These are phyloP conservation scores for Prosopis cineraria DNA, from an alignment of 306 rosid genomes.

Conservation along the genomic window DNA sequence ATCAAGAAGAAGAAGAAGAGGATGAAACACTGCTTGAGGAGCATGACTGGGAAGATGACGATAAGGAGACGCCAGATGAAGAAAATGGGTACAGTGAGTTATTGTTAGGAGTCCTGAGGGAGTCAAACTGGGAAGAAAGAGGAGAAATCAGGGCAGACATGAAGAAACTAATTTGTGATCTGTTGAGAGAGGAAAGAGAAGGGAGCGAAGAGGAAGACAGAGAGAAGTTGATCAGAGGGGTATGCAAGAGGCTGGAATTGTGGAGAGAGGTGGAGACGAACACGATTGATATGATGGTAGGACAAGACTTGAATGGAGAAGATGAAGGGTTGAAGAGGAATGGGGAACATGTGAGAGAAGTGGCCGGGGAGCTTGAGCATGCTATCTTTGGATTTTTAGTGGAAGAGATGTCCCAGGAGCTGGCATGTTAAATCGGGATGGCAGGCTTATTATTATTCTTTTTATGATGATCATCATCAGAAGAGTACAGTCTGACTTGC, in stretches of 20 bases:
- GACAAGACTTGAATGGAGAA: slow-evolving; percentile 66
- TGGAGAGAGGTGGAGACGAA: slow-evolving; percentile 75
- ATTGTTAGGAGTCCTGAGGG: slow-evolving; percentile 42
- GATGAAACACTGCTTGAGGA: slow-evolving; percentile 29
- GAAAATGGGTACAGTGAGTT: slow-evolving; percentile 38
- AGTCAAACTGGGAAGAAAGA: slow-evolving; percentile 34
- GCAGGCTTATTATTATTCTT: slow-evolving; percentile 35
- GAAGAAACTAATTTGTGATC: slow-evolving; percentile 63
- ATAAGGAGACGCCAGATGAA: slow-evolving; percentile 23
- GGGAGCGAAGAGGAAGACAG: slow-evolving; percentile 14
- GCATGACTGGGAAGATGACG: slow-evolving; percentile 37
- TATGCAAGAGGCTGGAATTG: slow-evolving; percentile 55
- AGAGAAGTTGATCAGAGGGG: slow-evolving; percentile 52
- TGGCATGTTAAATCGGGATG: slow-evolving; percentile 43
- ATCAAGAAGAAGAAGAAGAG: slow-evolving; percentile 48
- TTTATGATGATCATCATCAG: too few species aligned
- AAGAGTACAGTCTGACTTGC: slow-evolving; percentile 53
- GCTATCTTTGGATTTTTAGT: slow-evolving; percentile 61
- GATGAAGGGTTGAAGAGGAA: slow-evolving; percentile 59
- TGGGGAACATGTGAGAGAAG: slow-evolving; percentile 45
- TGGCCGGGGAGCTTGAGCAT: slow-evolving; percentile 64
- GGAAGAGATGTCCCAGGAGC: slow-evolving; percentile 70
- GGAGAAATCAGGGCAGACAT: slow-evolving; percentile 43
- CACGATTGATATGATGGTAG: slow-evolving; percentile 86
- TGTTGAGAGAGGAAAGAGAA: slow-evolving; percentile 62